A percentile compares a stretch with the other conserved stretches of the same genome.
phyloP scores from a whole-genome alignment of 78 protist genomes.

The Diacronema lutheri region DNA sequence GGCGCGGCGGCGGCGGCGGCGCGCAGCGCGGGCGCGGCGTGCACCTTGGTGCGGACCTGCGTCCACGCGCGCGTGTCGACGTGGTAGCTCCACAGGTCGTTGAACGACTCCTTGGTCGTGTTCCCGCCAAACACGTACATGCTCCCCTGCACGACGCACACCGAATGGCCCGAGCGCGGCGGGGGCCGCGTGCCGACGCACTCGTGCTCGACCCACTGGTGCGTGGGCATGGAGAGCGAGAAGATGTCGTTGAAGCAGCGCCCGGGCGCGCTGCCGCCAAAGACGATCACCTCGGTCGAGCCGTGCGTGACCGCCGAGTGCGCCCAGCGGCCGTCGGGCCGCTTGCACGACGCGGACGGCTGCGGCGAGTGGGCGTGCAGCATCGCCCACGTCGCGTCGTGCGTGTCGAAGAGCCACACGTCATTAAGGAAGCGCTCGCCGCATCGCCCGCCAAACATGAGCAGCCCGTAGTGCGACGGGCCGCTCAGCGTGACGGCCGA shows the following conservation, averaged over 20 bases:
- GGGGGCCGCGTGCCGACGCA: neutral
- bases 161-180: neutral
- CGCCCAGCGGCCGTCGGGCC: slow-evolving; percentile 5
- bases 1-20: neutral
- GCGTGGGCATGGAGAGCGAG: neutral
- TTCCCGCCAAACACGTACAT: slow-evolving; percentile 23
- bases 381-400: neutral
- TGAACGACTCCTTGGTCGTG: neutral
- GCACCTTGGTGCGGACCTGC: neutral
- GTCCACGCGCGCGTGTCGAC: neutral
- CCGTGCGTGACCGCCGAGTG: neutral
- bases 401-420: neutral
- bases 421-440: neutral
- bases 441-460: slow-evolving; percentile 14
- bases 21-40: neutral
- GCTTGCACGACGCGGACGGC: neutral
- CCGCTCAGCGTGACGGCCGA: neutral
- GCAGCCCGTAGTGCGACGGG: neutral
- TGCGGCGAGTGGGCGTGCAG: neutral
- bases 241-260: slow-evolving; percentile 1
- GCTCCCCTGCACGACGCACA: neutral
- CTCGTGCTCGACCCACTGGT: neutral
- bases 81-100: neutral
- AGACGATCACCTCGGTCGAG: neutral
- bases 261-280: slow-evolving; percentile 5